Evolutionary conservation across 306 rosid genomes (phyloP).

Genomic region (Trifolium pratense): DNA sequence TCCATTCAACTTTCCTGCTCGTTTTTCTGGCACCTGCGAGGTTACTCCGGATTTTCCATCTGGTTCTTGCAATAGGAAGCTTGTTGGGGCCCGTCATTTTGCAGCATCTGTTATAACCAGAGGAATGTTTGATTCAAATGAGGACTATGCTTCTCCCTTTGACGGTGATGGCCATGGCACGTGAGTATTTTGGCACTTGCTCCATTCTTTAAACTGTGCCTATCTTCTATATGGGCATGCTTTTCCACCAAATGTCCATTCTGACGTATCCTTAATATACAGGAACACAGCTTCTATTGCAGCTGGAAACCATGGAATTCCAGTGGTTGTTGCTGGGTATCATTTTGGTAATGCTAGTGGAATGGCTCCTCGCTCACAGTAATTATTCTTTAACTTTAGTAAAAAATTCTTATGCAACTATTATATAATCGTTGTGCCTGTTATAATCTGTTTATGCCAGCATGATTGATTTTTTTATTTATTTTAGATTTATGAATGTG

Average conservation of each 20-base stretch:
- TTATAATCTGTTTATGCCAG: not conserved
- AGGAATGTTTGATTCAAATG: constrained; percentile 77
- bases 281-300: constrained; percentile 98
- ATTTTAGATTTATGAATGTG: constrained; percentile 14
- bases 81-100: constrained; percentile 93
- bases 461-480: constrained; percentile 7
- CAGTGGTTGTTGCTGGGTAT: constrained; percentile 88
- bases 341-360: constrained; percentile 97
- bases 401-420: constrained; percentile 13
- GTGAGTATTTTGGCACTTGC: constrained; percentile 58
- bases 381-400: constrained; percentile 51
- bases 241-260: constrained; percentile 2
- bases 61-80: constrained; percentile 97
- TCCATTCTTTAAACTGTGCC: not conserved
- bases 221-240: not conserved
- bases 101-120: constrained; percentile 92
- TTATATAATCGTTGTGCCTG: not conserved
- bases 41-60: constrained; percentile 92
- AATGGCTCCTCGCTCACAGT: constrained; percentile 99
- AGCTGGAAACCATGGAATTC: constrained; percentile 97
- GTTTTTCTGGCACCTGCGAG: constrained; percentile 86
- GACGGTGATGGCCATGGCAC: constrained; percentile 99
- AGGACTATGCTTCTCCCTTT: constrained; percentile 94
- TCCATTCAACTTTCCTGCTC: constrained; percentile 69
- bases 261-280: constrained; percentile 48